These are phyloP conservation scores for Flaveria sonorensis DNA, from an alignment of 129 eudicot genomes.

Conservation along the genomic window DNA sequence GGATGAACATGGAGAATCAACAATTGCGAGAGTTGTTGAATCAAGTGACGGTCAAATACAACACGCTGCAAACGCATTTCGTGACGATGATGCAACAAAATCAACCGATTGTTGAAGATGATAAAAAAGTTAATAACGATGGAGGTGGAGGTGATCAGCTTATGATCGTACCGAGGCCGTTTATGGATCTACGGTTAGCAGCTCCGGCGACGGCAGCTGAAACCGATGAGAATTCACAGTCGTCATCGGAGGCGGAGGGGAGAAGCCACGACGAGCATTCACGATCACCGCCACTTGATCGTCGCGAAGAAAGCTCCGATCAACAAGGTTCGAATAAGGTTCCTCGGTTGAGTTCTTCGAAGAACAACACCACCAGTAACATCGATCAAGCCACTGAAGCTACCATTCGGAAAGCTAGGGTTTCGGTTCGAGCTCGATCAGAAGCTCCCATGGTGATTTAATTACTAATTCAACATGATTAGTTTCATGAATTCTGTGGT, in stretches of 20 bases:
- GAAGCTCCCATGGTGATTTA: constrained; percentile 86
- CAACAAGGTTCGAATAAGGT: constrained; percentile 54
- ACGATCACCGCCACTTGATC: constrained; percentile 26
- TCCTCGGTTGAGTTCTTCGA: constrained; percentile 38
- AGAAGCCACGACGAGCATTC: constrained; percentile 35
- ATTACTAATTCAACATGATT: neutral
- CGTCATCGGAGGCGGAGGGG: constrained; percentile 60
- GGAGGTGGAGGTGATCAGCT: constrained; percentile 30
- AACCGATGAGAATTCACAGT: constrained; percentile 44
- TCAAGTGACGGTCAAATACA: constrained; percentile 51
- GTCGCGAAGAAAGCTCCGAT: constrained; percentile 40
- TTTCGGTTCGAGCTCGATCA: constrained; percentile 85
- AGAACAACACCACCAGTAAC: constrained; percentile 21
- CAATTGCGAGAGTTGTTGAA: constrained; percentile 47
- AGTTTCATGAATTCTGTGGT: neutral
- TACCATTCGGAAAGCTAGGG: constrained; percentile 83
- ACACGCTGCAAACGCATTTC: constrained; percentile 59
- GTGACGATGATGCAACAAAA: constrained; percentile 58
- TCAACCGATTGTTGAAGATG: constrained; percentile 35
- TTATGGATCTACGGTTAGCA: constrained; percentile 62
- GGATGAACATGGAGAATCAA: constrained; percentile 55
- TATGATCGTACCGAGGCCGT: constrained; percentile 44
- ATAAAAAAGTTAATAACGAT: constrained; percentile 10
- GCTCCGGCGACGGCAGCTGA: constrained; percentile 30
- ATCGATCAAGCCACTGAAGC: constrained; percentile 81